phyloP scores from a whole-genome alignment of 345 rosid species.

The Hibiscus mutabilis region DNA sequence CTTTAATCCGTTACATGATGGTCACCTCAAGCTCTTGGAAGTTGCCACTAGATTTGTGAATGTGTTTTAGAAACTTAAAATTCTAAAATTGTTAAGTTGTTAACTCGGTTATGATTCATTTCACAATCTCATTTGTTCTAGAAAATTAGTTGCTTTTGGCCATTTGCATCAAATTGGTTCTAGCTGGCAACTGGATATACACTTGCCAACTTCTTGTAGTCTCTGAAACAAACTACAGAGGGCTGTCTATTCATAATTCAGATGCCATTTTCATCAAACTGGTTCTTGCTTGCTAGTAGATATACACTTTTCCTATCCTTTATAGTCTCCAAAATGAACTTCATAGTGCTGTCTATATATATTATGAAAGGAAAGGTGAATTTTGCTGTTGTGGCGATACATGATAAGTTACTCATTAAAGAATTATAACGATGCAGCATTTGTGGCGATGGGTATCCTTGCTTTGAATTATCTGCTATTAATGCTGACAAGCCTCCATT shows the following conservation, averaged over 20 bases:
- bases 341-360: neutral
- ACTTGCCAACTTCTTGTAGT: neutral
- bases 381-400: neutral
- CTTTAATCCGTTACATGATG: conserved; percentile 91
- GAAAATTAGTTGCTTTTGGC: neutral
- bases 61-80: conserved; percentile 8
- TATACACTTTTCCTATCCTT: neutral
- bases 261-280: neutral
- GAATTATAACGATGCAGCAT: conserved; percentile 37
- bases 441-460: conserved; percentile 60
- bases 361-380: neutral
- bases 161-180: neutral
- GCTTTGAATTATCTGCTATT: conserved; percentile 85
- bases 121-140: neutral
- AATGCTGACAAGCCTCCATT: conserved; percentile 95
- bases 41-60: conserved; percentile 69
- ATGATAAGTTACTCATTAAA: conserved; percentile 7
- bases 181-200: neutral
- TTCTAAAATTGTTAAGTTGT: neutral
- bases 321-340: neutral
- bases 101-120: neutral
- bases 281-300: neutral
- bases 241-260: neutral
- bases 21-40: conserved; percentile 84
- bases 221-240: neutral